Base-by-base conservation (phyloP, 1,284 basidiomycete species). In the Ustilago cynodontis region DNA sequence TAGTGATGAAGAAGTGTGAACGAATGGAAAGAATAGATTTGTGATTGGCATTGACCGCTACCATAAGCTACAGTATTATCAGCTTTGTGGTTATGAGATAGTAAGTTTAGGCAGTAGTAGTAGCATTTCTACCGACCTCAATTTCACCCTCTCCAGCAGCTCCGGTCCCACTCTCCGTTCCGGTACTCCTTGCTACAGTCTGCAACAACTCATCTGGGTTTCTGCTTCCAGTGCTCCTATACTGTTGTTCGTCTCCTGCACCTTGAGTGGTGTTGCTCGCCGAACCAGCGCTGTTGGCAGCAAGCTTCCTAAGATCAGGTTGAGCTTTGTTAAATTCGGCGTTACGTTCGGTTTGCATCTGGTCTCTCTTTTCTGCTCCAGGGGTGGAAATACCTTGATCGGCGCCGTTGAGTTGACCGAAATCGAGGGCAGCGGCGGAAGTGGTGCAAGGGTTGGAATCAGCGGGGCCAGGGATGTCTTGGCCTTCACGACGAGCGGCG, bases 361-460 rank as follows among this genome's bases (percentile, higher is more conserved):
- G 20, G n/a, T 66, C 61, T 26, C 77, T 33, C 39, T 66, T 65
- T 22, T 77, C 73, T 16, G 50, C 26, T n/a, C 68, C 65, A 1
- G 74, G 74, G 2, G 72, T 71, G 18, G 60, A 52, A 26, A 72
- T 53, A 20, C 72, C 73, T 41, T 72, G 71, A 13, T 79, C 73
- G 31, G 71, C 66, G 13, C 77, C 73, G 60, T 72, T 79, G 49
- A 66, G 68, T 60, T 68, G 62, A 8, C 77, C 77, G 45, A 71
- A 69, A 0, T 64, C 70, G 9, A 73, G 64, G 3, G 14, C 24
- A 35, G 62, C 62, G 2, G 64, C 58, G 0, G 43, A 28, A 14
- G 56, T 22, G 10, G 33, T 6, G 28, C 60, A 56, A 22, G 56
- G 41, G 14, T 47, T 26, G 24, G 68, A 24, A 24, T 43, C 24